Evolutionary conservation across 176 grass and related monocot genomes (phyloP), one percentile per base, ranked within the genome.

Genomic region (Themeda triandra): DNA sequence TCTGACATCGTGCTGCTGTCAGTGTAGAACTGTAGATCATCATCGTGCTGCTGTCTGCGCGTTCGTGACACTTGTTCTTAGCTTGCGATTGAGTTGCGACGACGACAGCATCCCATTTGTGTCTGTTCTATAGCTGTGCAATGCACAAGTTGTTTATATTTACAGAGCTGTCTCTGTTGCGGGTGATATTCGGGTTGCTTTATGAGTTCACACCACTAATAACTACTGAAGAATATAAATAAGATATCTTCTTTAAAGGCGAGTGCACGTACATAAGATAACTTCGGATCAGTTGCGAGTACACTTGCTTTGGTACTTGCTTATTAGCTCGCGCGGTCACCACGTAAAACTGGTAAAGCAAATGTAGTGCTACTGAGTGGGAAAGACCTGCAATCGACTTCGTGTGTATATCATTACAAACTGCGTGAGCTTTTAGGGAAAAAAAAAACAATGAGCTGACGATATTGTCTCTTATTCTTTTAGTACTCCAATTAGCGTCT

Each of bases 281-380:
- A 41, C 25, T 66, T 89, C 10, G 32, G 41, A 27, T 54, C 73
- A 36, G 40, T 56, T 24, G 7, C 23, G 56, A 59, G 23, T 59
- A 59, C 56, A 21, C 56, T 32, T 21, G 69, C 69, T 60, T 58
- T 81, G 27, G 69, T 35, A 82, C 78, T 89, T 54, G 71, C 49
- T 51, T 51, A n/a, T n/a, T n/a, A n/a, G 71, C 51, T 35, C 24
- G 48, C 0, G 5, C n/a, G n/a, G 39, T 4, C 32, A 13, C 63
- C 83, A 28, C n/a, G n/a, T n/a, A n/a, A 13, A 62, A 69, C 14
- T 24, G 44, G 6, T 64, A 23, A 39, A 60, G 58, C n/a, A 25
- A 56, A 62, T 62, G 58, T 27, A 62, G 21, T 27, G 23, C 2
- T n/a, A 60, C 1, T 15, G 31, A 89, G 81, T 59, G 87, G 75